These are phyloP conservation scores for Tritrichomonas foetus DNA, from an alignment of 208 protist genomes.

Conservation along the genomic window DNA sequence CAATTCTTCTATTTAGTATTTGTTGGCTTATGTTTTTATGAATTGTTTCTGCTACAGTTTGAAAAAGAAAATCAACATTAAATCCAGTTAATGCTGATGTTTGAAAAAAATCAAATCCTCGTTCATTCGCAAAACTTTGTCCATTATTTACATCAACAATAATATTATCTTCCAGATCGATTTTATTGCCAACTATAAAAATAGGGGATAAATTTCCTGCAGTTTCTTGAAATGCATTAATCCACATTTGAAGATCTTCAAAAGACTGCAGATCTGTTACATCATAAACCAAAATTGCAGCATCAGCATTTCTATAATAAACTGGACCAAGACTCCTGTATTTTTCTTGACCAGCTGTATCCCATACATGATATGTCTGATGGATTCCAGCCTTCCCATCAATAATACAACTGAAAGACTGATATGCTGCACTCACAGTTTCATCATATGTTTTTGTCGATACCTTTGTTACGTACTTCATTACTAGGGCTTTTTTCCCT, in stretches of 20 bases:
- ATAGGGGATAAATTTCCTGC: neutral
- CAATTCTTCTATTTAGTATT: too few species aligned
- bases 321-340: conserved; percentile 79
- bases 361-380: conserved; percentile 85
- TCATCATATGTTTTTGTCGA: neutral
- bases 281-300: conserved; percentile 69
- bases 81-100: neutral
- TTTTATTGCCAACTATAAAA: conserved; percentile 22
- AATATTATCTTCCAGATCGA: neutral
- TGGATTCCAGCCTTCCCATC: too few species aligned
- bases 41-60: neutral
- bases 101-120: neutral
- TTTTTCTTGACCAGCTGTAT: conserved; percentile 75
- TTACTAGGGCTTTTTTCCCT: neutral
- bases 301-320: conserved; percentile 86
- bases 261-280: neutral
- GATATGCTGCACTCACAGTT: conserved; percentile 53
- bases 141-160: neutral
- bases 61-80: neutral
- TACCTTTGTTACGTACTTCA: neutral
- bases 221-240: neutral
- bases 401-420: too few species aligned
- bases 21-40: too few species aligned
- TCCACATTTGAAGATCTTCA: neutral
- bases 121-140: neutral